A percentile compares a stretch with the other conserved stretches of the same genome.
These are phyloP conservation scores for Brasilioporus rufonigricans DNA, from an alignment of 768 basidiomycete genomes.

Conservation along the genomic window DNA sequence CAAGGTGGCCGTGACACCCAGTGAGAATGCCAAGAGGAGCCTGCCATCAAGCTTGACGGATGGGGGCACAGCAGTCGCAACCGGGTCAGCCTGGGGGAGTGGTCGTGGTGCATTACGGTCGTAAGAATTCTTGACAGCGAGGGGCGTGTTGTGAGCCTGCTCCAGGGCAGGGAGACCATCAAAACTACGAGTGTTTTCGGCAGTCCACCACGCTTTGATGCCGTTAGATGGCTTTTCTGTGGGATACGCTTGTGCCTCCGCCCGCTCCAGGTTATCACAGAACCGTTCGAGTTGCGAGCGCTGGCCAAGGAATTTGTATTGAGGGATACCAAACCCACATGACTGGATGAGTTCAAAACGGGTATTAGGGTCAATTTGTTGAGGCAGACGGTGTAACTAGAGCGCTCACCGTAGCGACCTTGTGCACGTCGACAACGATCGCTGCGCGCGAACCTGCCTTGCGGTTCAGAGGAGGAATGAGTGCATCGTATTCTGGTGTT, in stretches of 20 bases:
- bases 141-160: slow-evolving; percentile 24
- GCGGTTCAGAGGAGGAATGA: slow-evolving; percentile 46
- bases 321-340: slow-evolving; percentile 64
- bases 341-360: slow-evolving; percentile 41
- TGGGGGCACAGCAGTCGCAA: background rate
- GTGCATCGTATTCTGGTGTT: slow-evolving; percentile 54
- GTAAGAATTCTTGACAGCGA: slow-evolving; percentile 22
- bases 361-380: background rate
- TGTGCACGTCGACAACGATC: slow-evolving; percentile 61
- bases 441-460: slow-evolving; percentile 58
- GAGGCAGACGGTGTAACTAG: too few relatives aligned
- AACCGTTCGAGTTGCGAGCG: slow-evolving; percentile 51
- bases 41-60: background rate
- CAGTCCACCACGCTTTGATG: slow-evolving; percentile 54
- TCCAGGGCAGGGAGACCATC: slow-evolving; percentile 55
- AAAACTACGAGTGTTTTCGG: slow-evolving; percentile 48
- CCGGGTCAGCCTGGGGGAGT: background rate
- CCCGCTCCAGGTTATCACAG: slow-evolving; percentile 42
- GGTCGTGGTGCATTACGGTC: slow-evolving; percentile 14
- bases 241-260: slow-evolving; percentile 32
- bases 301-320: slow-evolving; percentile 54
- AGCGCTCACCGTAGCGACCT: slow-evolving; percentile 49
- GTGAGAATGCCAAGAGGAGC: slow-evolving; percentile 28
- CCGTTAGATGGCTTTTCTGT: slow-evolving; percentile 36
- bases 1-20: slow-evolving; percentile 26